Conservation (phyloP, 768 basidiomycete genomes). For the Amanita polypyramis region DNA sequence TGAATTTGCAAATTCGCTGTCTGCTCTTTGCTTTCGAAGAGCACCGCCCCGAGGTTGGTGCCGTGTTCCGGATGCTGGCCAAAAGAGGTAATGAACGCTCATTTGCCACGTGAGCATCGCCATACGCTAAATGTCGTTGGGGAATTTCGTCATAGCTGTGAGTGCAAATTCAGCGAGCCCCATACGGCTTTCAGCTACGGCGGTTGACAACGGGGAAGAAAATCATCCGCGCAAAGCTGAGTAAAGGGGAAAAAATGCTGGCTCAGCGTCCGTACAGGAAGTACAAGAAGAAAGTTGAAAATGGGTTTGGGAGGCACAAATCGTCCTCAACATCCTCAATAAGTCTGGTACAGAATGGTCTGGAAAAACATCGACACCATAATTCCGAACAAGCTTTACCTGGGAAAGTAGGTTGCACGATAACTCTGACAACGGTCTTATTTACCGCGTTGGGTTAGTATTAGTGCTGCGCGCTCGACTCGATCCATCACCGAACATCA, state of each 20-base stretch:
- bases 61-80: slow-evolving; percentile 1
- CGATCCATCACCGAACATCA: slow-evolving; percentile 62
- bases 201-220: slow-evolving; percentile 3
- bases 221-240: slow-evolving; percentile 6
- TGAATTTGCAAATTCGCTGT: not conserved
- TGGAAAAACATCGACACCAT: slow-evolving; percentile 64
- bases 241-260: not conserved
- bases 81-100: slow-evolving; percentile 1
- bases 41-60: slow-evolving; percentile 1
- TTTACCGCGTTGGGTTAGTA: slow-evolving; percentile 27
- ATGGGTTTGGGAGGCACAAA: slow-evolving; percentile 10
- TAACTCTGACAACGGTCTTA: slow-evolving; percentile 10
- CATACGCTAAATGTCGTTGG: not conserved
- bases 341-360: slow-evolving; percentile 26
- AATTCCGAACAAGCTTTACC: slow-evolving; percentile 53
- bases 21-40: not conserved
- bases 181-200: not conserved
- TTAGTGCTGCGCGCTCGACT: slow-evolving; percentile 61
- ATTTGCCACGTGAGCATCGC: slow-evolving; percentile 3
- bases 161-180: slow-evolving; percentile 1
- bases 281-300: slow-evolving; percentile 7
- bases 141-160: slow-evolving; percentile 2
- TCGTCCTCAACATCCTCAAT: slow-evolving; percentile 10
- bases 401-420: slow-evolving; percentile 57
- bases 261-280: not conserved